phyloP scores from a whole-genome alignment of 768 basidiomycete genomes.

The Leccinellum albellum region DNA sequence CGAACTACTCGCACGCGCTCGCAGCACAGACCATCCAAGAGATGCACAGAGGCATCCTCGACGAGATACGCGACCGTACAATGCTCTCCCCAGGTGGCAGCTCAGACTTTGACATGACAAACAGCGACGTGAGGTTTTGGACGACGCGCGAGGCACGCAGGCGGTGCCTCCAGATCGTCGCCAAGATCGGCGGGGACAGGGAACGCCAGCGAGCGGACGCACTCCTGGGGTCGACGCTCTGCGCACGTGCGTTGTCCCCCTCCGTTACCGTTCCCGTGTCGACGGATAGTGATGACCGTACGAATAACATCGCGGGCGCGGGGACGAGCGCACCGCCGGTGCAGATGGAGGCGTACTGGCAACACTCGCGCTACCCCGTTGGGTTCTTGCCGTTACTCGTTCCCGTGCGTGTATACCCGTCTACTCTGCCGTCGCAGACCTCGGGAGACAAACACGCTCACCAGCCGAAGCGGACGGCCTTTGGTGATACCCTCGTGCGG shows the following conservation, averaged over 20 bases:
- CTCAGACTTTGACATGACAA: background rate
- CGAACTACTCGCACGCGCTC: conserved; percentile 59
- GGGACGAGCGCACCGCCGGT: no score
- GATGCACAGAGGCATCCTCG: conserved; percentile 57
- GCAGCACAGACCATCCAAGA: conserved; percentile 73
- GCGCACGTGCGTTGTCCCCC: no score
- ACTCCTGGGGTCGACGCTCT: no score
- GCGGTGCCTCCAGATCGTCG: background rate
- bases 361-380: no score
- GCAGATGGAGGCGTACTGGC: no score
- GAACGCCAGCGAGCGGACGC: background rate
- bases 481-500: conserved; percentile 38
- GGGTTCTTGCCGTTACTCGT: no score
- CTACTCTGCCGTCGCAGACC: no score
- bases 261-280: no score
- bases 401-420: no score
- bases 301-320: no score
- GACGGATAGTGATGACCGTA: no score
- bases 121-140: conserved; percentile 73
- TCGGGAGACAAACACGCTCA: no score
- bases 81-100: background rate
- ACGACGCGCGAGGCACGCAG: conserved; percentile 66
- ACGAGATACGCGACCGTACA: conserved; percentile 49
- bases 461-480: conserved; percentile 32
- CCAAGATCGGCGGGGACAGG: background rate